Conservation (phyloP, 2,329 filamentous ascomycete species). For the Elsinoe perseae region DNA sequence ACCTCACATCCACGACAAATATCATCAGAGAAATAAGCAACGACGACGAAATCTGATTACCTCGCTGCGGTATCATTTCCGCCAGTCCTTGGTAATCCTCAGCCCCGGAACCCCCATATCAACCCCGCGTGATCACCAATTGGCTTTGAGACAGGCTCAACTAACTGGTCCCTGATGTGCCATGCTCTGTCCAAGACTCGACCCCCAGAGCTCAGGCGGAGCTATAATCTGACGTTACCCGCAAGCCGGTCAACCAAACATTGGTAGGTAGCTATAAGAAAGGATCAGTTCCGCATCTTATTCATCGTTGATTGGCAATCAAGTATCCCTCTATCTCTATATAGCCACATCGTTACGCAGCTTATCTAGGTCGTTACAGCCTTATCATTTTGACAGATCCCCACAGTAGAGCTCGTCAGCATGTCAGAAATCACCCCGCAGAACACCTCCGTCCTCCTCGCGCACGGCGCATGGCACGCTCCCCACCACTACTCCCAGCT, state of each 20-base stretch:
- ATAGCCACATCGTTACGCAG: background rate
- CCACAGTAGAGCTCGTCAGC: background rate
- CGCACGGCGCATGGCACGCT: conserved; percentile 27
- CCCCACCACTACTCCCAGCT: conserved; percentile 21
- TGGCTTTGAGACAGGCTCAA: background rate
- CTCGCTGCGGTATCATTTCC: no score
- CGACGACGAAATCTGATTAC: no score
- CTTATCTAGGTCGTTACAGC: no score
- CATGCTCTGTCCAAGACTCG: background rate
- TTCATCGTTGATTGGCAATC: background rate
- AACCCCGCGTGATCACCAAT: background rate
- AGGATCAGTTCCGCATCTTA: background rate
- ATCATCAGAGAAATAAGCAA: no score
- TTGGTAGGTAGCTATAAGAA: background rate
- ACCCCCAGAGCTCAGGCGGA: background rate
- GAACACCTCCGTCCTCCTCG: conserved; percentile 25
- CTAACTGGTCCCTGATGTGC: background rate
- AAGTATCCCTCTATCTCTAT: background rate
- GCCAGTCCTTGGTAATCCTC: background rate
- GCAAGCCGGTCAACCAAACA: background rate
- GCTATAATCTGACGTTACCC: background rate
- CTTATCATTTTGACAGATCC: no score
- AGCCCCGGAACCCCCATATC: background rate
- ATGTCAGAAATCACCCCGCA: conserved; percentile 5
- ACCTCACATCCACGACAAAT: no score